Conservation (phyloP, 805 yeast species). For the Yamadazyma philogaea region DNA sequence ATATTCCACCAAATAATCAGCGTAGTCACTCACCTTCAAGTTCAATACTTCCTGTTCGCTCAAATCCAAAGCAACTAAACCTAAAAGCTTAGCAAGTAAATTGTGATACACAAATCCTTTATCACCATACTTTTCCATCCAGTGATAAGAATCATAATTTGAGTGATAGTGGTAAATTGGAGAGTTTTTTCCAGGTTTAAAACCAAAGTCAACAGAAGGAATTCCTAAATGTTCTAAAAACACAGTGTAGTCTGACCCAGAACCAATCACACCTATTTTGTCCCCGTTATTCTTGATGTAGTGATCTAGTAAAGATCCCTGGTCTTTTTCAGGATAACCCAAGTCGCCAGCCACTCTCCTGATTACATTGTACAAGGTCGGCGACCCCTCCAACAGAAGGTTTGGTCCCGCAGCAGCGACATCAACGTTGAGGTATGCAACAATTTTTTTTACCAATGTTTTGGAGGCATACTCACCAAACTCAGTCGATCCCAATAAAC, state of each 20-base stretch:
- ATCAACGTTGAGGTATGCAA: slow-evolving; percentile 52
- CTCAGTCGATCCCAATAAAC: slow-evolving; percentile 55
- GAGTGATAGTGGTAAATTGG: slow-evolving; percentile 59
- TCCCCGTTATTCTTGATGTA: slow-evolving; percentile 35
- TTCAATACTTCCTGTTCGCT: slow-evolving; percentile 57
- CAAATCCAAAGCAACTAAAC: slow-evolving; percentile 51
- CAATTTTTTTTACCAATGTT: slow-evolving; percentile 38
- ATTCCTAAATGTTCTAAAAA: slow-evolving; percentile 68
- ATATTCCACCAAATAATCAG: slow-evolving; percentile 37
- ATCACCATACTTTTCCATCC: slow-evolving; percentile 54
- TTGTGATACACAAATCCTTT: slow-evolving; percentile 53
- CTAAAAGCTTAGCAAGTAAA: slow-evolving; percentile 56
- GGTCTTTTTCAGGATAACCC: slow-evolving; percentile 39
- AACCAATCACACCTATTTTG: slow-evolving; percentile 41
- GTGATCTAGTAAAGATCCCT: slow-evolving; percentile 47
- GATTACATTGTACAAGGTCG: slow-evolving; percentile 50
- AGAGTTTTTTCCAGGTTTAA: slow-evolving; percentile 30
- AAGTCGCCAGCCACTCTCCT: slow-evolving; percentile 44
- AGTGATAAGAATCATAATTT: slow-evolving; percentile 53
- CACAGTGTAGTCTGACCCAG: slow-evolving; percentile 54
- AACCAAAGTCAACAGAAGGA: slow-evolving; percentile 55
- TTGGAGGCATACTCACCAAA: slow-evolving; percentile 48
- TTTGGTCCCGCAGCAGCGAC: slow-evolving; percentile 51
- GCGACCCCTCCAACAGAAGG: slow-evolving; percentile 50
- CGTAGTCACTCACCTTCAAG: slow-evolving; percentile 46